Evolutionary conservation across 2,329 filamentous ascomycete genomes (phyloP).

Genomic region (Cladosporium cucumerinum): DNA sequence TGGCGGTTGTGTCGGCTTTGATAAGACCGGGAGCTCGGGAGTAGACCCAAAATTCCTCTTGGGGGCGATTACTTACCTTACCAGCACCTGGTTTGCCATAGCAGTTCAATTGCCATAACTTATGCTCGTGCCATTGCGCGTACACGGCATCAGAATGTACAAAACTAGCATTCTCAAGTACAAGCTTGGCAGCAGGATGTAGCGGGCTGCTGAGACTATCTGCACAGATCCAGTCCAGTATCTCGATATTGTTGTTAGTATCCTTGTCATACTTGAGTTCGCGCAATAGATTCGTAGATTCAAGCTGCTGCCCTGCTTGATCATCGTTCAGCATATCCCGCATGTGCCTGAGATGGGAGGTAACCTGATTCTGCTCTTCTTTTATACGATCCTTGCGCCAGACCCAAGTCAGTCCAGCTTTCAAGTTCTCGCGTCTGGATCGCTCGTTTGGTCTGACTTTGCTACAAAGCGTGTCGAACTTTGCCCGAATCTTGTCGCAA

Average conservation of each 20-base stretch:
- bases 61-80: not conserved
- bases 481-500: not conserved
- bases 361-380: not conserved
- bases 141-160: not conserved
- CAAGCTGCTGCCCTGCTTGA: not conserved
- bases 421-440: not conserved
- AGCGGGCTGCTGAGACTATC: not conserved
- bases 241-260: not conserved
- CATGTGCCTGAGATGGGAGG: not conserved
- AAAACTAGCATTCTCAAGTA: not conserved
- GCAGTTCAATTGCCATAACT: not conserved
- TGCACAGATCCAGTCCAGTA: not conserved
- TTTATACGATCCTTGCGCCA: not conserved
- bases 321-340: not conserved
- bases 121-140: not conserved
- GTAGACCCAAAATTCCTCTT: too few species aligned
- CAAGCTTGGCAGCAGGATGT: not conserved
- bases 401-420: not conserved
- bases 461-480: not conserved
- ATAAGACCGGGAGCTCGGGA: too few species aligned
- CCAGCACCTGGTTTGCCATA: not conserved
- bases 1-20: too few species aligned
- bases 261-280: not conserved
- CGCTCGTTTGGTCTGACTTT: not conserved
- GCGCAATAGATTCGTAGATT: not conserved